Evolutionary conservation across 495 filamentous ascomycete species (phyloP), one percentile per base, ranked within the genome.

Genomic region (Lindgomyces ingoldianus): DNA sequence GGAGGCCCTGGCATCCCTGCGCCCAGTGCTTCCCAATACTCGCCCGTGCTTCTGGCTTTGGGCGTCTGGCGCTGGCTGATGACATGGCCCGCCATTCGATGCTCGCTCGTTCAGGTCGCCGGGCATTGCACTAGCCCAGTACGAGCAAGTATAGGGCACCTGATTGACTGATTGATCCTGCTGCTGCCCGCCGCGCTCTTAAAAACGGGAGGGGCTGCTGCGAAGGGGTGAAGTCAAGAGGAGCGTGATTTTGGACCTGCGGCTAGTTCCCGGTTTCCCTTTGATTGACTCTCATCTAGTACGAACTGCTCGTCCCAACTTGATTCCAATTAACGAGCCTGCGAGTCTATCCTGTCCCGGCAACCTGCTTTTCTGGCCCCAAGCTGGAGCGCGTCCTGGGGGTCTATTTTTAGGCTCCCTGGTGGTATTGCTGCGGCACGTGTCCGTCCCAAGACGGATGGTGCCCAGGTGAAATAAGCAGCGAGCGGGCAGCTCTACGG

Each of bases 361-460:
- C 57, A 42, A 56, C 57, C 57, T 62, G 51, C 57, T 57, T 62
- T 61, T 44, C 51, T 50, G 64, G 57, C 64, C 64, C 64, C 59
- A 27, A 22, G 24, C 39, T 3, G 11, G 16, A 29, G 46, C 30
- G 21, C 33, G 16, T 30, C 47, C 51, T 41, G 60, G 57, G 24
- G 29, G 18, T 16, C 49, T 56, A 53, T 67, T 62, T 52, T 41
- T 67, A 60, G 47, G 19, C 9, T 1, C 24, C 3, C 22, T 39
- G 16, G 33, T 56, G 47, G 57, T 67, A 67, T 67, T 67, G 64
- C 55, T 66, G 57, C 56, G 64, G 64, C 64, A 67, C 64, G 64
- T 67, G 64, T 67, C 52, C 11, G 64, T n/a, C 64, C 64, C 64
- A 53, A 60, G 39, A 42, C 24, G 64, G 64, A 45, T 26, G 57